Evolutionary conservation across 1,284 basidiomycete species (phyloP), one percentile per base, ranked within the genome.

Genomic region (Tylopilus orsonianus): DNA sequence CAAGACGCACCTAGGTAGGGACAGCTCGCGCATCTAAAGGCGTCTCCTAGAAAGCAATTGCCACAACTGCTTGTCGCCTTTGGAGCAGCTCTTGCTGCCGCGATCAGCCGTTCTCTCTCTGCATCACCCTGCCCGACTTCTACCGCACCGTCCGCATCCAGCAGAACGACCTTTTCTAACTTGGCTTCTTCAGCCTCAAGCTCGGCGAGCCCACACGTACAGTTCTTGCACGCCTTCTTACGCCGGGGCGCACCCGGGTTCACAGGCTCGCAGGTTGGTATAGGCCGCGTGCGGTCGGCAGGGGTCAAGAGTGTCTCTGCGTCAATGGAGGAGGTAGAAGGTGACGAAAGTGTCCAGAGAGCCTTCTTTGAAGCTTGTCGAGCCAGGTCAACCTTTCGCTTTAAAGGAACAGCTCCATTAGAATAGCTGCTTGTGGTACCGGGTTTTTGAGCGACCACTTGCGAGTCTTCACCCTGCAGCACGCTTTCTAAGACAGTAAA

Each of bases 1-100:
- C 18, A 44, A 40, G 24, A 79, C 87, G 58, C 57, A 96, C 94
- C 96, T 41, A 94, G 77, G 70, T 97, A 99, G 23, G 96, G 97
- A 68, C 96, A 99, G 50, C 90, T 84, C 16, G 85, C 88, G 70
- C 96, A 99, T 58, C 96, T 77, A 75, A 99, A 99, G 1, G 96
- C 97, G 70, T 99, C 96, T 9, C 96, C 97, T 43, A 99, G 75
- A 76, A 93, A 98, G 75, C 96, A 99, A 70, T 80, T 97, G n/a
- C 94, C 95, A 73, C 96, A 99, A 62, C 91, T 94, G 65, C 90
- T 94, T 41, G 94, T 98, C 58, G 89, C 89, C 72, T 92, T 92
- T 41, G 85, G 81, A 19, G 86, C 80, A 20, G 78, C 78, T 57
- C 76, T 80, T 2, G 84, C 85, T 12, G 85, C 85, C 24, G 71